phyloP scores from a whole-genome alignment of 139 green algal genomes.

The Closterium sp. region DNA sequence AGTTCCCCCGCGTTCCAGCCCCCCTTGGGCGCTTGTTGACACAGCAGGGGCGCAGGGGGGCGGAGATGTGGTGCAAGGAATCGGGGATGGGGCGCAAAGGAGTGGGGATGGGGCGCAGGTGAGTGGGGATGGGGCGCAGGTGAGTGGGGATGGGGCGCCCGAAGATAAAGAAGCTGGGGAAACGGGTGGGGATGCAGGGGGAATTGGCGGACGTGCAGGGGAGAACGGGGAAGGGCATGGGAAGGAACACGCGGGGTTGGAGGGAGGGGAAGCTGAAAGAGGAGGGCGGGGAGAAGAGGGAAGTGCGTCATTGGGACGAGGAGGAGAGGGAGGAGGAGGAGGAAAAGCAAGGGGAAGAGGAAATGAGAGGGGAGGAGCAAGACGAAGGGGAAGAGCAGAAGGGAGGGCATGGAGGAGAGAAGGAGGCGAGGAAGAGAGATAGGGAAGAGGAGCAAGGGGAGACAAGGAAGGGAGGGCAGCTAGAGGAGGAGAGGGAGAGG shows the following conservation, averaged over 20 bases:
- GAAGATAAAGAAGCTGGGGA: no score
- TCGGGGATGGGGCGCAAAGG: no score
- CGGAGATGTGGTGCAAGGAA: background rate
- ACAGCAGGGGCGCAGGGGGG: background rate
- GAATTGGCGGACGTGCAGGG: background rate
- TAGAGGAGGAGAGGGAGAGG: no score
- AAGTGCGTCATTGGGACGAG: background rate
- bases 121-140: no score
- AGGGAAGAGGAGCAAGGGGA: no score
- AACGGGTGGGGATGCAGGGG: no score
- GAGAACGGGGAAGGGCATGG: background rate
- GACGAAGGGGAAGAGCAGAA: background rate
- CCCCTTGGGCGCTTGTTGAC: background rate
- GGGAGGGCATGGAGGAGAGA: background rate
- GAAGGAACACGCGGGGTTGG: background rate
- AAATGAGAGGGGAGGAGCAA: background rate
- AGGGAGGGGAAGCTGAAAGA: background rate
- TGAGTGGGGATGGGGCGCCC: no score
- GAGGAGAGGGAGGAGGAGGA: no score
- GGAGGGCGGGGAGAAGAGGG: background rate
- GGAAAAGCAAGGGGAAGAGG: no score
- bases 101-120: no score
- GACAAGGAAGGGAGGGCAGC: no score
- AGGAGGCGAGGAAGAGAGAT: no score
- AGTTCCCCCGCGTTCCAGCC: background rate